phyloP scores from a whole-genome alignment of 306 rosid species.

The Amphicarpaea edgeworthii region DNA sequence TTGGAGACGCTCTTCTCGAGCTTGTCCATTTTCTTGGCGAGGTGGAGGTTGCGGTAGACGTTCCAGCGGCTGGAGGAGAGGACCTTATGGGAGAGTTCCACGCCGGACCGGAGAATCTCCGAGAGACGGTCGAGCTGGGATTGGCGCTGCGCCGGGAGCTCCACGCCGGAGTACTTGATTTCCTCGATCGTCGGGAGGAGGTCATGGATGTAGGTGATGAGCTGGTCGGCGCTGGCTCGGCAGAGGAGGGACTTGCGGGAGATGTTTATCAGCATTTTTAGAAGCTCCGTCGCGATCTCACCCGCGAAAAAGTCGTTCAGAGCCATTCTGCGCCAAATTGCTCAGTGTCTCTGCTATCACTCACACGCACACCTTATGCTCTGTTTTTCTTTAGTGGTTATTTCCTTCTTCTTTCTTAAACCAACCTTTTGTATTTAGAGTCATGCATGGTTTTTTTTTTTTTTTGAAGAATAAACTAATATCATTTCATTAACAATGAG shows the following conservation, averaged over 20 bases:
- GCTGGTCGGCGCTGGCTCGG: conserved; percentile 68
- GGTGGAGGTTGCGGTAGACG: conserved; percentile 74
- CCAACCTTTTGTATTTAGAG: too few species aligned
- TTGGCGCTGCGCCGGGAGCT: conserved; percentile 65
- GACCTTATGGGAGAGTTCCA: conserved; percentile 68
- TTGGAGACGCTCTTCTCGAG: conserved; percentile 66
- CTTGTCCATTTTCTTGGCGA: conserved; percentile 77
- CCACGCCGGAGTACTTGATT: conserved; percentile 85
- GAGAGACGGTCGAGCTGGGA: conserved; percentile 72
- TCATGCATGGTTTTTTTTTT: too few species aligned
- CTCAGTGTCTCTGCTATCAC: too few species aligned
- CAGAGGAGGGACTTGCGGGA: conserved; percentile 65
- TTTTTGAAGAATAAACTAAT: too few species aligned
- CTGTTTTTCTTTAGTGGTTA: too few species aligned
- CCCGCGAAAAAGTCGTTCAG: conserved; percentile 83
- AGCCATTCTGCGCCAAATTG: conserved; percentile 66
- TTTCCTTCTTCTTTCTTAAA: too few species aligned
- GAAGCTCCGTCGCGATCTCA: conserved; percentile 82
- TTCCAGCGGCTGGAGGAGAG: conserved; percentile 70
- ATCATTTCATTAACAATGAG: too few species aligned
- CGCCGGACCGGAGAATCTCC: conserved; percentile 63
- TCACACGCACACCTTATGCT: too few species aligned
- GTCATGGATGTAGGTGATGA: conserved; percentile 42
- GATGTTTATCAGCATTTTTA: conserved; percentile 56
- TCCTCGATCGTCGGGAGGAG: conserved; percentile 69